Base-by-base conservation (phyloP, 139 green algal genomes). In the Trebouxia sp. region DNA sequence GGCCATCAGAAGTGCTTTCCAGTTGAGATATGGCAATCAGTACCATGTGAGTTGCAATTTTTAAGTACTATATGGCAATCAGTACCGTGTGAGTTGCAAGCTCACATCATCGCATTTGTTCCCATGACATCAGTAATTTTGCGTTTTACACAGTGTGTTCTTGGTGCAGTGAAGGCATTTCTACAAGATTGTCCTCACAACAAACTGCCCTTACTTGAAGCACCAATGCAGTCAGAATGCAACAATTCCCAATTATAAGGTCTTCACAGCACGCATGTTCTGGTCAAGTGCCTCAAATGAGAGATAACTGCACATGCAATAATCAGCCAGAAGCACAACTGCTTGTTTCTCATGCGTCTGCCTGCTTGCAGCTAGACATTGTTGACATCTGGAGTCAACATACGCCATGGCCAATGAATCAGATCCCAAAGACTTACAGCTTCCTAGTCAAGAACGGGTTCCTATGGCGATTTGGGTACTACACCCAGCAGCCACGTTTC, bases 301-400 rank as follows among this genome's bases (percentile, higher is more conserved):
- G n/a, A n/a, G n/a, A n/a, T n/a, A n/a, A n/a, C n/a, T 53, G 47
- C 14, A 53, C 14, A 53, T 53, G 47, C 1, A 17, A 14, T 48
- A 17, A 5, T 37, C 56, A 22, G 20, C 26, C 1, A 38, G 12
- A n/a, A 30, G 32, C 65, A 48, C 20, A 51, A 75, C 24, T n/a
- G 35, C 28, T 65, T 43, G 30, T 8, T 32, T 70, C n/a, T 70
- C n/a, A 41, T 70, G 5, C 56, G 1, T 17, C 50, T 22, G 2
- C 50, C 50, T 58, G 50, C 26, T 38, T 80, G 35, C 89, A 97
- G 87, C 83, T 98, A 30, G 74, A 92, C 66, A 92, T 98, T 30
- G 91, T 98, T 37, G 96, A 99, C 84, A 87, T 99, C 77, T 99
- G 96, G 96, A 96, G 88, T 55, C 86, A 98, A 30, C 90, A 98